Conservation (phyloP, 129 eudicot species). For the Gnaphalium uliginosum region DNA sequence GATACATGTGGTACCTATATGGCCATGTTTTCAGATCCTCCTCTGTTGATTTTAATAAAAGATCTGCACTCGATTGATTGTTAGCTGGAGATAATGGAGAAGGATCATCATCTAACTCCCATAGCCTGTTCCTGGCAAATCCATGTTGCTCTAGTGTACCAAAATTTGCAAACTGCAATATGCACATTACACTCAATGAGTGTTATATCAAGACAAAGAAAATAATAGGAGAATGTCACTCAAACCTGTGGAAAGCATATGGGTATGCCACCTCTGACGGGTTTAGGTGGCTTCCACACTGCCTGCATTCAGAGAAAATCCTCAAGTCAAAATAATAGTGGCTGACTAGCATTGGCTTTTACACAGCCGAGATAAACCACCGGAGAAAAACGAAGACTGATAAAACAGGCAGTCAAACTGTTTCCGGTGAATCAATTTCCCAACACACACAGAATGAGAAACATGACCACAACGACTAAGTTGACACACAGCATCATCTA, state of each 20-base stretch:
- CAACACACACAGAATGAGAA: conserved; percentile 16
- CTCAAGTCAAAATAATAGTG: conserved; percentile 20
- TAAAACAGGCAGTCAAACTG: not conserved
- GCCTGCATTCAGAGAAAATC: conserved; percentile 48
- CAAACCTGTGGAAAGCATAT: conserved; percentile 92
- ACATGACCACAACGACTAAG: conserved; percentile 28
- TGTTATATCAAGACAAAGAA: conserved; percentile 25
- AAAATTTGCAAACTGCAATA: conserved; percentile 71
- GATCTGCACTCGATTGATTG: conserved; percentile 70
- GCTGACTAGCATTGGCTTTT: not conserved
- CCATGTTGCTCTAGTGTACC: conserved; percentile 90
- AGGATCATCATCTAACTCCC: conserved; percentile 77
- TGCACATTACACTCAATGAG: conserved; percentile 24
- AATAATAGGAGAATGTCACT: conserved; percentile 17
- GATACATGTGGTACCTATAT: conserved; percentile 47
- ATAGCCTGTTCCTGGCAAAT: conserved; percentile 83
- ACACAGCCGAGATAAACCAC: not conserved
- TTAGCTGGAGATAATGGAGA: conserved; percentile 73
- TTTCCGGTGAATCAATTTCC: conserved; percentile 6
- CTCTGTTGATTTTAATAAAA: conserved; percentile 71
- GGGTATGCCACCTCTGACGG: conserved; percentile 83
- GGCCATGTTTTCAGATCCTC: conserved; percentile 96
- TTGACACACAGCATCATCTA: conserved; percentile 21
- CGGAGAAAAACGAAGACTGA: conserved; percentile 1
- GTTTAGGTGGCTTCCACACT: conserved; percentile 70